A percentile compares a stretch with the other conserved stretches of the same genome.
Evolutionary conservation across 2,329 filamentous ascomycete genomes (phyloP).

Genomic region (Penicillium olsonii): DNA sequence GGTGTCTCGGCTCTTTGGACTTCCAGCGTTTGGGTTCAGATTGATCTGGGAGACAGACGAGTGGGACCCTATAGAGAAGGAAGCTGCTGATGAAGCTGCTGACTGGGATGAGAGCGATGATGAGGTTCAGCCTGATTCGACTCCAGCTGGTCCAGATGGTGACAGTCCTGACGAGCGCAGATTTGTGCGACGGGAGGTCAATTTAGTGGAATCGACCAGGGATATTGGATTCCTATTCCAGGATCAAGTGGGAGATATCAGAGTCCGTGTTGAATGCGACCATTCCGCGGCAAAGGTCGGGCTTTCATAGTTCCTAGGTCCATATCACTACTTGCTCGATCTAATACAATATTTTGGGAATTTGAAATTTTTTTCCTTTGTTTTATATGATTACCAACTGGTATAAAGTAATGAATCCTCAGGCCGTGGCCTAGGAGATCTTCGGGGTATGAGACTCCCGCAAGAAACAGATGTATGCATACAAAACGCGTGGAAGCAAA

Average conservation of each 20-base stretch:
- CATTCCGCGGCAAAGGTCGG: constrained; percentile 2
- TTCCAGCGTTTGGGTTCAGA: constrained; percentile 64
- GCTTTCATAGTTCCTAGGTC: not conserved
- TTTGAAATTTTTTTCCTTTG: constrained; percentile 1
- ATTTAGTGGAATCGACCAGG: constrained; percentile 76
- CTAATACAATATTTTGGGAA: not conserved
- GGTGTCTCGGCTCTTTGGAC: constrained; percentile 68
- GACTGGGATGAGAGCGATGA: constrained; percentile 47
- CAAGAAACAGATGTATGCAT: constrained; percentile 20
- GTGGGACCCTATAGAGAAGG: constrained; percentile 74
- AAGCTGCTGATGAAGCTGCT: constrained; percentile 58
- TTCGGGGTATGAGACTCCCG: constrained; percentile 20
- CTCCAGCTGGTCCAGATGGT: constrained; percentile 17
- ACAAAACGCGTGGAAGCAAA: constrained; percentile 12
- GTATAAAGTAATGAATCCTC: not conserved
- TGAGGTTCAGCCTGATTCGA: constrained; percentile 12
- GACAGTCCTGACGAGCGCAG: constrained; percentile 48
- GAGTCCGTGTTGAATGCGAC: constrained; percentile 65
- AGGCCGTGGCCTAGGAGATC: constrained; percentile 1
- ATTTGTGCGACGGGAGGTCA: constrained; percentile 76
- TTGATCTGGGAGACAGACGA: constrained; percentile 90
- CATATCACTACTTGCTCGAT: too few relatives aligned
- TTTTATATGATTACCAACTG: not conserved
- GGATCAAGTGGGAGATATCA: constrained; percentile 66
- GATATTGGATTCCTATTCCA: constrained; percentile 77